These are phyloP conservation scores for Phylloboletellus chloephorus DNA, from an alignment of 1,284 basidiomycete genomes.

Conservation along the genomic window DNA sequence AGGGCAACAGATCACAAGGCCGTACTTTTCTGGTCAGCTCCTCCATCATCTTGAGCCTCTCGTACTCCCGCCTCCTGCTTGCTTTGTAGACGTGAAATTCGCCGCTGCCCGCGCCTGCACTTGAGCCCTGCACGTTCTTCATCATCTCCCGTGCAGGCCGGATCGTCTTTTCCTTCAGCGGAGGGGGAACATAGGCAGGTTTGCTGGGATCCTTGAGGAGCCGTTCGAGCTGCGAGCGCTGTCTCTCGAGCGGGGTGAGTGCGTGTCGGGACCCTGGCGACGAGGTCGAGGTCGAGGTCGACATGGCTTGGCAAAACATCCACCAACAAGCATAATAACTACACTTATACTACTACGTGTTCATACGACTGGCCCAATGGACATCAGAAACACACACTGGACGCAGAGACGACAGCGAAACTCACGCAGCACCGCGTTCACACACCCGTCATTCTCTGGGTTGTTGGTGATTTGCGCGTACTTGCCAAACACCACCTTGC, in stretches of 20 bases:
- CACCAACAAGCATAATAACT: constrained; percentile 18
- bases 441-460: constrained; percentile 94
- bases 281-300: constrained; percentile 25
- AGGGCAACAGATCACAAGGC: not conserved
- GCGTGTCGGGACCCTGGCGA: constrained; percentile 54
- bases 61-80: constrained; percentile 88
- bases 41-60: constrained; percentile 87
- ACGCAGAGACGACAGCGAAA: constrained; percentile 12
- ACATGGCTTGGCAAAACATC: constrained; percentile 26
- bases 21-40: constrained; percentile 73
- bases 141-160: constrained; percentile 89
- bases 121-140: constrained; percentile 96
- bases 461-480: constrained; percentile 98
- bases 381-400: constrained; percentile 6
- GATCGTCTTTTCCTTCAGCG: constrained; percentile 74
- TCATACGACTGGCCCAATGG: constrained; percentile 22
- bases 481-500: constrained; percentile 89
- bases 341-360: constrained; percentile 13
- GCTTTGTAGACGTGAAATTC: constrained; percentile 99
- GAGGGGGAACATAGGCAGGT: constrained; percentile 67
- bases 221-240: constrained; percentile 74
- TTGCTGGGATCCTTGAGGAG: constrained; percentile 85
- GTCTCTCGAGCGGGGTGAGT: constrained; percentile 64
- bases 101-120: constrained; percentile 88
- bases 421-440: constrained; percentile 87